Evolutionary conservation across 352 stramenopile genomes (phyloP).

Genomic region (Globisporangium perplexum): DNA sequence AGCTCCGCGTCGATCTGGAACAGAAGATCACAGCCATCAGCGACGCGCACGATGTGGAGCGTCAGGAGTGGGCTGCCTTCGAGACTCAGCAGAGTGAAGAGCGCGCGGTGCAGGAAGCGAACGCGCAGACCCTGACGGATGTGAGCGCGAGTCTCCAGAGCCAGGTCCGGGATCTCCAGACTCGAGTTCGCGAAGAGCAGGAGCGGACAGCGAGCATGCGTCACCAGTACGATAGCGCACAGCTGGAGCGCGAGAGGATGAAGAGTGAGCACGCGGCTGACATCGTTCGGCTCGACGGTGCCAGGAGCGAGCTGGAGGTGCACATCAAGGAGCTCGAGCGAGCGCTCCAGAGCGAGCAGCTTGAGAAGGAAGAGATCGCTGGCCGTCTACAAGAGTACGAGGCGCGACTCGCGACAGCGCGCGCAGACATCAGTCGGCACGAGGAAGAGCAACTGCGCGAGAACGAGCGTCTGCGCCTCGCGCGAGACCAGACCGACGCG

Average conservation of each 20-base stretch:
- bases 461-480: constrained; percentile 31
- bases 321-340: constrained; percentile 24
- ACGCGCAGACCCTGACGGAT: constrained; percentile 6
- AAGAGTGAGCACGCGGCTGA: constrained; percentile 14
- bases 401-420: constrained; percentile 56
- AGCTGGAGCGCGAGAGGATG: constrained; percentile 10
- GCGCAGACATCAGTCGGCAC: constrained; percentile 62
- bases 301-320: constrained; percentile 20
- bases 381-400: constrained; percentile 73
- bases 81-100: constrained; percentile 22
- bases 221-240: constrained; percentile 11
- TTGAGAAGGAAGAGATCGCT: constrained; percentile 56
- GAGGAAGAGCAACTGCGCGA: constrained; percentile 58
- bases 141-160: constrained; percentile 23
- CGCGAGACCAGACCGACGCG: constrained; percentile 25
- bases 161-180: constrained; percentile 24
- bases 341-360: constrained; percentile 40
- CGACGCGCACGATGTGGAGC: constrained; percentile 19
- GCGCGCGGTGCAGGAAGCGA: constrained; percentile 13
- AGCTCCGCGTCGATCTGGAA: constrained; percentile 16
- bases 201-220: constrained; percentile 11
- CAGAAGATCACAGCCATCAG: constrained; percentile 18
- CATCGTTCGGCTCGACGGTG: constrained; percentile 9
- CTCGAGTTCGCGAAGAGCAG: constrained; percentile 17
- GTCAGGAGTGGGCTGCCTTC: constrained; percentile 21